These are phyloP conservation scores for Erodium maritimum DNA, from an alignment of 345 rosid genomes.

Conservation along the genomic window DNA sequence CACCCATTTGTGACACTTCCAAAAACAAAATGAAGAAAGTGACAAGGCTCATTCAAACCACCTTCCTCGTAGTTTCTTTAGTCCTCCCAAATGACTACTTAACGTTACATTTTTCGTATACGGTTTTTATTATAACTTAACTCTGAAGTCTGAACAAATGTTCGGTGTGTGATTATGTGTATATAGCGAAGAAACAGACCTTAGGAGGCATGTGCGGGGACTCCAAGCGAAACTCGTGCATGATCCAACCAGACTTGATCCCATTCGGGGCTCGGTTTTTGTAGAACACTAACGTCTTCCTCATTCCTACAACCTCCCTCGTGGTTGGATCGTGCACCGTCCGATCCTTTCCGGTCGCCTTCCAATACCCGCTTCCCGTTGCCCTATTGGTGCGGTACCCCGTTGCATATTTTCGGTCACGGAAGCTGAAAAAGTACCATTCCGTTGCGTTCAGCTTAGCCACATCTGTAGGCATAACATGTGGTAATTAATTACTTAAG, in stretches of 20 bases:
- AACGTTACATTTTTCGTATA: too few relatives aligned
- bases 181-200: constrained; percentile 32
- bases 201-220: constrained; percentile 88
- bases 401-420: constrained; percentile 86
- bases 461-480: constrained; percentile 37
- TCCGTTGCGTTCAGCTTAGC: constrained; percentile 88
- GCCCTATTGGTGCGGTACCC: constrained; percentile 89
- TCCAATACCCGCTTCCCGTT: constrained; percentile 83
- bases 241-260: constrained; percentile 92
- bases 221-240: constrained; percentile 96
- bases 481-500: too few relatives aligned
- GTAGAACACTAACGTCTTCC: constrained; percentile 91
- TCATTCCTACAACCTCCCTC: constrained; percentile 73
- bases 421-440: constrained; percentile 97
- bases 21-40: too few relatives aligned
- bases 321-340: constrained; percentile 56
- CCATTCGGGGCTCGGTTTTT: constrained; percentile 88
- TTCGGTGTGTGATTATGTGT: too few relatives aligned
- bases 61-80: too few relatives aligned
- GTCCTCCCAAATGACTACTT: too few relatives aligned
- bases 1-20: too few relatives aligned
- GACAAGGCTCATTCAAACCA: too few relatives aligned
- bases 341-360: constrained; percentile 96
- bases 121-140: too few relatives aligned
- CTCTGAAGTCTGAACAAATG: too few relatives aligned